Percentiles rank a stretch among this genome's conserved stretches.
Evolutionary conservation across 805 yeast genomes (phyloP).

Genomic region (Candida vaughaniae): DNA sequence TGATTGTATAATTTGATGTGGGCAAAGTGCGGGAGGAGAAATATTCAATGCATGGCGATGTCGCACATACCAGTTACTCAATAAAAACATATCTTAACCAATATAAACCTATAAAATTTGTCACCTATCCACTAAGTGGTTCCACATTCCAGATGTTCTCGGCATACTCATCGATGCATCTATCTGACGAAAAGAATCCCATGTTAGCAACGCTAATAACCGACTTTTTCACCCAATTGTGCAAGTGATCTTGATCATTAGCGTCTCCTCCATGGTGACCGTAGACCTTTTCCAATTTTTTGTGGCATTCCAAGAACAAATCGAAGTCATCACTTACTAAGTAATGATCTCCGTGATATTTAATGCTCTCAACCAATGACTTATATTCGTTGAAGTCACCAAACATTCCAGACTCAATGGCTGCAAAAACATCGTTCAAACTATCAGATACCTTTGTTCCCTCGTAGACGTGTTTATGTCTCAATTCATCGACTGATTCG

Average conservation of each 20-base stretch:
- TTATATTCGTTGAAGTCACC: slow-evolving; percentile 69
- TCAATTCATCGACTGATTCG: slow-evolving; percentile 82
- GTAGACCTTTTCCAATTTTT: slow-evolving; percentile 69
- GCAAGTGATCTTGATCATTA: slow-evolving; percentile 50
- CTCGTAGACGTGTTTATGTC: slow-evolving; percentile 69
- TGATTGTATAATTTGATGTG: too few relatives aligned
- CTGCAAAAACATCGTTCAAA: slow-evolving; percentile 59
- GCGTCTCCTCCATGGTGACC: slow-evolving; percentile 44
- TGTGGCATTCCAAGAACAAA: slow-evolving; percentile 79
- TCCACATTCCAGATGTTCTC: slow-evolving; percentile 92
- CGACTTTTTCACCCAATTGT: slow-evolving; percentile 72
- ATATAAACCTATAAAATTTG: not conserved
- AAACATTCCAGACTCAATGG: slow-evolving; percentile 67
- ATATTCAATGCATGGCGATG: too few relatives aligned
- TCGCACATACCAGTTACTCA: too few relatives aligned
- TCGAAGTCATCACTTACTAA: slow-evolving; percentile 88
- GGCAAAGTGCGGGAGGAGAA: too few relatives aligned
- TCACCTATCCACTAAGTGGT: slow-evolving; percentile 42
- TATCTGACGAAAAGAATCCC: slow-evolving; percentile 90
- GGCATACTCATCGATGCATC: slow-evolving; percentile 90
- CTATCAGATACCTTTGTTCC: slow-evolving; percentile 59
- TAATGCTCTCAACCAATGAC: slow-evolving; percentile 66
- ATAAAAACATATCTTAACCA: too few relatives aligned
- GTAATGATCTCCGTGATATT: slow-evolving; percentile 78
- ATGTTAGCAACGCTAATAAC: slow-evolving; percentile 83